Percentiles rank a stretch among this genome's conserved stretches.
These are phyloP conservation scores for Ophiostoma sp. DNA, from an alignment of 2,329 filamentous ascomycete genomes.

Conservation along the genomic window DNA sequence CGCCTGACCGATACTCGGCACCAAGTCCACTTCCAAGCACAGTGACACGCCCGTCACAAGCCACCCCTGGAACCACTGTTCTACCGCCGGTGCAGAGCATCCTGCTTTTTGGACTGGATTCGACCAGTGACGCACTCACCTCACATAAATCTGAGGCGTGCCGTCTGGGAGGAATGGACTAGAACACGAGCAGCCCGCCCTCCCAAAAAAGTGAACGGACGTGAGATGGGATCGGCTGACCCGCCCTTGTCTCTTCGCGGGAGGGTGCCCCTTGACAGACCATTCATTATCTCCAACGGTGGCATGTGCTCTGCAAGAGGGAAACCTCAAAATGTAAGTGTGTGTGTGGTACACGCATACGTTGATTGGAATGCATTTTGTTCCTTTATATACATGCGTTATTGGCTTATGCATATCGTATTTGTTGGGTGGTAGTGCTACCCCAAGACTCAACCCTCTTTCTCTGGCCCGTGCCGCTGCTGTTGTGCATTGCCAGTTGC, in stretches of 20 bases:
- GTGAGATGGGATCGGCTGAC: slow-evolving; percentile 5
- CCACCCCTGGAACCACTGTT: too few relatives aligned
- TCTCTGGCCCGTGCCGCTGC: slow-evolving; percentile 6
- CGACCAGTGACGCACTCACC: too few relatives aligned
- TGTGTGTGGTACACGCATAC: not conserved
- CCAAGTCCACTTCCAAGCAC: too few relatives aligned
- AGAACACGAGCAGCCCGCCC: not conserved
- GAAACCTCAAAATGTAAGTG: not conserved
- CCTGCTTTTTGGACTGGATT: too few relatives aligned
- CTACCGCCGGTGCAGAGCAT: too few relatives aligned
- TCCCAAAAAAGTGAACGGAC: not conserved
- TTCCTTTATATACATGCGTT: too few relatives aligned
- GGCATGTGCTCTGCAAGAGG: not conserved
- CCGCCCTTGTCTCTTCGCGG: not conserved
- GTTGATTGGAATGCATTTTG: too few relatives aligned
- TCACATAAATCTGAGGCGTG: not conserved
- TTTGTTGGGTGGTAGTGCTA: too few relatives aligned
- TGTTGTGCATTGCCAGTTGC: not conserved
- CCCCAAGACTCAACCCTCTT: too few relatives aligned
- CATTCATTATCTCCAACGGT: not conserved
- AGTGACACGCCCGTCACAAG: too few relatives aligned
- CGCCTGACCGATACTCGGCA: too few relatives aligned
- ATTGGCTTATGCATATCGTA: too few relatives aligned
- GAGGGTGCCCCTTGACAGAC: not conserved
- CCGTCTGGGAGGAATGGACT: not conserved